Base-by-base conservation (phyloP, 192 early-diverging fungal genomes). In the Podila epigama region DNA sequence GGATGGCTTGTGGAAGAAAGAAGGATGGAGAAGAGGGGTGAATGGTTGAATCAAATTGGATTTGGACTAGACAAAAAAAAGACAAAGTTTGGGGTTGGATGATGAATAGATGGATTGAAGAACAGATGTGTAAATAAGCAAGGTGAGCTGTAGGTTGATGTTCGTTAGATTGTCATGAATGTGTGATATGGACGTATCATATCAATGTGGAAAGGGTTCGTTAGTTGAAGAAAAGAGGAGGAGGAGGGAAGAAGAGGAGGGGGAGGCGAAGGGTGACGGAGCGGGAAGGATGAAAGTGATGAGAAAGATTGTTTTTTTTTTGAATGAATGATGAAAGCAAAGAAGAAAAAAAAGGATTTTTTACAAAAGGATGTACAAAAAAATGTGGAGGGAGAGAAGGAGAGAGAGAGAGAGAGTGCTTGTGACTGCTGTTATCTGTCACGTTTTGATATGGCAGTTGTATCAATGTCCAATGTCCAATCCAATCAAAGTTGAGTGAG, bases 141-240 rank as follows among this genome's bases (percentile, higher is more conserved):
- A 22, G 18, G 48, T 22, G 18, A n/a, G 25, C 18, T 6, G 48
- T 6, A 20, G 34, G 28, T 52, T n/a, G 22, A 36, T 9, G 54
- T 27, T 10, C 58, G 60, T 69, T 59, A 52, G 60, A 28, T 58
- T 25, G 59, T 61, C 62, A 51, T 60, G 32, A 60, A 51, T 28
- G 34, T 22, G 34, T 12, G 70, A 75, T 75, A 75, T 66, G 60
- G 64, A 62, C 32, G 71, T 75, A 52, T 67, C 71, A 75, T 67
- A 75, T 67, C 71, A 75, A 63, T 66, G 60, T 20, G 53, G 72
- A 57, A 63, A 58, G 72, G 72, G 72, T 57, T 75, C 72, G 72
- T 75, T 62, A 75, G 20, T 57, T 53, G 66, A 56, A 53, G 42
- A 57, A 22, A n/a, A 31, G 28, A 37, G 59, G 60, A 52, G 15